phyloP scores from a whole-genome alignment of 805 yeast species.

The Lachancea nothofagi region DNA sequence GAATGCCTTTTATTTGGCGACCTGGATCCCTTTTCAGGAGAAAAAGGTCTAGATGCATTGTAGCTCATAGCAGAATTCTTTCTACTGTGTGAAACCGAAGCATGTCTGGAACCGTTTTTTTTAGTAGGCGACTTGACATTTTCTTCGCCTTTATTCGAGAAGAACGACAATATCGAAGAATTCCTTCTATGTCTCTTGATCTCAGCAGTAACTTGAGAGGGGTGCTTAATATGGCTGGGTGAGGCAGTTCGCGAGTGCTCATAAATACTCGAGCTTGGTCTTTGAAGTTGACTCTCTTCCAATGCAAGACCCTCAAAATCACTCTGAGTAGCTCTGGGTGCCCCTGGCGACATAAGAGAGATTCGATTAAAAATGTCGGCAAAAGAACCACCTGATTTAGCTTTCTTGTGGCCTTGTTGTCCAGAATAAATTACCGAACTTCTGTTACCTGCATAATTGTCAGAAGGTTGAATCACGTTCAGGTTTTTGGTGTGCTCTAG shows the following conservation, averaged over 20 bases:
- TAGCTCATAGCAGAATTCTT: slow-evolving; percentile 20
- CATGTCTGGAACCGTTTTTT: slow-evolving; percentile 7
- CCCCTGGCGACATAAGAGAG: slow-evolving; percentile 21
- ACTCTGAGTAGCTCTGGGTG: slow-evolving; percentile 4
- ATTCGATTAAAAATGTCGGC: slow-evolving; percentile 33
- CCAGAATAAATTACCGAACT: slow-evolving; percentile 19
- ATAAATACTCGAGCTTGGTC: slow-evolving; percentile 43
- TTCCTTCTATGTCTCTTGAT: slow-evolving; percentile 48
- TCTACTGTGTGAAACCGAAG: slow-evolving; percentile 15
- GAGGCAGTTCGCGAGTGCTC: slow-evolving; percentile 25
- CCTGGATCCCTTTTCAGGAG: slow-evolving; percentile 6
- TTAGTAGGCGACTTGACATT: slow-evolving; percentile 15
- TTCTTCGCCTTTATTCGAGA: slow-evolving; percentile 22
- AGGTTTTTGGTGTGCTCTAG: neutral
- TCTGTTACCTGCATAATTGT: slow-evolving; percentile 15
- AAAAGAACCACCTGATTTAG: slow-evolving; percentile 32
- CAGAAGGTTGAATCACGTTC: neutral
- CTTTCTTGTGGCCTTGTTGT: slow-evolving; percentile 23
- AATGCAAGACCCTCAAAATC: slow-evolving; percentile 1
- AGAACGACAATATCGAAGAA: slow-evolving; percentile 53
- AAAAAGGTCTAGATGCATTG: slow-evolving; percentile 2
- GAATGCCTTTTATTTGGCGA: slow-evolving; percentile 13
- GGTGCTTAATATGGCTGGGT: slow-evolving; percentile 14
- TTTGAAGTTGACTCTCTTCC: slow-evolving; percentile 17
- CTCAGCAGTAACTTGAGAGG: slow-evolving; percentile 21